Evolutionary conservation across 305 asterid genomes (phyloP).

Genomic region (Solanum hybrid): DNA sequence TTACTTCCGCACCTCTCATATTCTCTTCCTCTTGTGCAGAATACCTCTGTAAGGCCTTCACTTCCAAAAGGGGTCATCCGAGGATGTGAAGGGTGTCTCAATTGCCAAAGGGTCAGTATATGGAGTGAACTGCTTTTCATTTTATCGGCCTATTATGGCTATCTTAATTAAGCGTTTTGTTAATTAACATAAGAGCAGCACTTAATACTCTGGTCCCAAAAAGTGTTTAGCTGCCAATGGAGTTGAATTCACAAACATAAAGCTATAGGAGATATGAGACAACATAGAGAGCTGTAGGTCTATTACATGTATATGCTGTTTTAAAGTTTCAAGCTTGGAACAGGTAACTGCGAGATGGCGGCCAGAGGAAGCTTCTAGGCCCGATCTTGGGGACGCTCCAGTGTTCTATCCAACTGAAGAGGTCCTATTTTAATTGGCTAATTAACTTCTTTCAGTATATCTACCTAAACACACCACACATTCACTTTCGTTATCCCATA

Average conservation of each 20-base stretch:
- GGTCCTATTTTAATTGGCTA: constrained; percentile 28
- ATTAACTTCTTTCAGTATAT: constrained; percentile 9
- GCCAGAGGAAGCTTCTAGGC: constrained; percentile 69
- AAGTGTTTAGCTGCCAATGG: background rate
- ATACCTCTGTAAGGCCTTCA: constrained; percentile 11
- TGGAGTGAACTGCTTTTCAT: background rate
- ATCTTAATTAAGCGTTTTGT: background rate
- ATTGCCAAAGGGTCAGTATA: constrained; percentile 55
- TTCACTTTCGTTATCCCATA: constrained; percentile 3
- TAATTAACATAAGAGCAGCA: background rate
- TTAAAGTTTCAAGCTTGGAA: constrained; percentile 5
- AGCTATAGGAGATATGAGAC: background rate
- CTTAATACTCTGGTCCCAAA: background rate
- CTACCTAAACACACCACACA: constrained; percentile 4
- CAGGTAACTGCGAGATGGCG: constrained; percentile 89
- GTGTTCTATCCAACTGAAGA: constrained; percentile 83
- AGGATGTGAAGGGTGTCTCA: constrained; percentile 56
- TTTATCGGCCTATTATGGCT: background rate
- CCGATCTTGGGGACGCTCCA: constrained; percentile 68
- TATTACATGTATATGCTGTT: background rate
- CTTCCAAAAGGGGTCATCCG: constrained; percentile 69
- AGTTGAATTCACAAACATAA: background rate
- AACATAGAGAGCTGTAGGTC: background rate
- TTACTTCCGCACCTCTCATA: constrained; percentile 5
- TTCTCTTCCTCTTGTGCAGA: constrained; percentile 30